Conservation (phyloP, 148 eudicot species). For the Nyssa sinensis region DNA sequence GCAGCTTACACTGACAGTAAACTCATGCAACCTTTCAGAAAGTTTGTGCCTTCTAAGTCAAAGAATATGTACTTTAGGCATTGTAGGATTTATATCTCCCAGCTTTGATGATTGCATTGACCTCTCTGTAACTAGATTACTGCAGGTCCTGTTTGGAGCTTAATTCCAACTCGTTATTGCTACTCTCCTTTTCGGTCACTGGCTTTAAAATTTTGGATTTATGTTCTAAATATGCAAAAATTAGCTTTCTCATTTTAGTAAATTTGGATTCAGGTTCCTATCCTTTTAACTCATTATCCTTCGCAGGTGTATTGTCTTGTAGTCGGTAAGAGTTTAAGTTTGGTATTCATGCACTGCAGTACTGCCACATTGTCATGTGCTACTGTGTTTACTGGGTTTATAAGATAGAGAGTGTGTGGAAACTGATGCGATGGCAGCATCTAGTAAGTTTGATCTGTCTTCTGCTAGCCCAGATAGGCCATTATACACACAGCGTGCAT, state of each 20-base stretch:
- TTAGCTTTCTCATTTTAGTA: neutral
- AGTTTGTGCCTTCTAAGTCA: neutral
- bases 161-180: neutral
- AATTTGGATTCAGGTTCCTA: neutral
- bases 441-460: constrained; percentile 57
- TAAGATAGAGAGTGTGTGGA: constrained; percentile 31
- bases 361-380: constrained; percentile 48
- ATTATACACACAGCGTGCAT: constrained; percentile 46
- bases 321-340: constrained; percentile 8
- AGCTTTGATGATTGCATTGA: neutral
- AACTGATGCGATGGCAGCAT: constrained; percentile 59
- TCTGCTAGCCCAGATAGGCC: constrained; percentile 62
- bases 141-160: neutral
- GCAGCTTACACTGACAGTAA: neutral
- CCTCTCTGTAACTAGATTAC: neutral
- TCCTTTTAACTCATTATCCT: constrained; percentile 2
- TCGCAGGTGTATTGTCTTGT: constrained; percentile 17
- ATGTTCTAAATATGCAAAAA: neutral
- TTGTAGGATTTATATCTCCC: neutral
- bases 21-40: neutral
- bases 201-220: neutral
- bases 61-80: neutral
- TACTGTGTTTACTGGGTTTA: constrained; percentile 27
- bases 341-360: constrained; percentile 34
- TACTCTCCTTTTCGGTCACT: neutral